These are phyloP conservation scores for Thielaviopsis ethacetica DNA, from an alignment of 2,329 filamentous ascomycete species.

Conservation along the genomic window DNA sequence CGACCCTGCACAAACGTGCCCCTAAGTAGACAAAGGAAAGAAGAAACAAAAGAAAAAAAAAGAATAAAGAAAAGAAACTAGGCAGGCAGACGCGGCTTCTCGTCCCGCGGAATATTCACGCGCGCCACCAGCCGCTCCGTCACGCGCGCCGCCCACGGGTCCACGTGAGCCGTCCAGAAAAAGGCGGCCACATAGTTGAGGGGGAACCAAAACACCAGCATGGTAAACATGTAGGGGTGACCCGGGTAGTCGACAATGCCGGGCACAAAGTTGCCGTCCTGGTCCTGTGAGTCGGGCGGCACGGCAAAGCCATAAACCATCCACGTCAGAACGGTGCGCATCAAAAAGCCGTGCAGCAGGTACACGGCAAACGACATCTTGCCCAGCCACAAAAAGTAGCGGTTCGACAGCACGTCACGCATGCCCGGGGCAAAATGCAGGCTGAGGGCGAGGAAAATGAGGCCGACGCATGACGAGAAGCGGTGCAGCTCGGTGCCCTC, in stretches of 20 bases:
- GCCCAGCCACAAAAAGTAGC: constrained; percentile 43
- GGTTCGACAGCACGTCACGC: constrained; percentile 36
- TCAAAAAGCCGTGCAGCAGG: constrained; percentile 43
- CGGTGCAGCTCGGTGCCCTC: constrained; percentile 29
- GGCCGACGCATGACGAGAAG: constrained; percentile 23
- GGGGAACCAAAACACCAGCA: constrained; percentile 28
- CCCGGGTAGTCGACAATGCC: constrained; percentile 24
- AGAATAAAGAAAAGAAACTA: constrained; percentile 1
- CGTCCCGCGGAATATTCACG: constrained; percentile 8
- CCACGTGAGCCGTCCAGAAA: constrained; percentile 36
- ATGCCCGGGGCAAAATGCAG: constrained; percentile 34
- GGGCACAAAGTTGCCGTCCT: constrained; percentile 21
- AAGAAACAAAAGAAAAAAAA: not conserved
- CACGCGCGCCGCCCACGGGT: constrained; percentile 31
- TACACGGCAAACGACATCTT: constrained; percentile 50
- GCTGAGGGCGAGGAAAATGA: constrained; percentile 29
- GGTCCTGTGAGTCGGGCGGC: constrained; percentile 21
- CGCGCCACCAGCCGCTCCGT: constrained; percentile 22
- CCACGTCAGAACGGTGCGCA: constrained; percentile 43
- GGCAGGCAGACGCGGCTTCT: constrained; percentile 8
- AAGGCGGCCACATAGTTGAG: constrained; percentile 29
- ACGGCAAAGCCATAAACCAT: constrained; percentile 34
- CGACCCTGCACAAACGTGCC: no score
- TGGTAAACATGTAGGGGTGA: constrained; percentile 21
- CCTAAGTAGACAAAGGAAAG: no score